Percentiles rank a stretch among this genome's conserved stretches.
phyloP scores from a whole-genome alignment of 257 asterid species.

The Buddleja alternifolia region DNA sequence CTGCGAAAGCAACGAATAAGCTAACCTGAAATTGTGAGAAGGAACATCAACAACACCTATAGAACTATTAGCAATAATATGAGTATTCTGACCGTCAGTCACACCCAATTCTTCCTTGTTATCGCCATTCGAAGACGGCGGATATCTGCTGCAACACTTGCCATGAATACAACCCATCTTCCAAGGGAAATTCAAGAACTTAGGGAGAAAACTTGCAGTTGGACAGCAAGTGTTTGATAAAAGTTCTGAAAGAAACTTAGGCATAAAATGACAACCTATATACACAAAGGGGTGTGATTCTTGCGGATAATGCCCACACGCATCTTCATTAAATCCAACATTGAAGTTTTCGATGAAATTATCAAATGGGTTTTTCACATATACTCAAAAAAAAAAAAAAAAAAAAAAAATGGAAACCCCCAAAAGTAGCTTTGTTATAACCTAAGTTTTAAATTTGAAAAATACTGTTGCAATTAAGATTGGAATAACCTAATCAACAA shows the following conservation, averaged over 20 bases:
- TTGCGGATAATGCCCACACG: slow-evolving; percentile 31
- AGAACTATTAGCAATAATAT: slow-evolving; percentile 43
- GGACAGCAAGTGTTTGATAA: slow-evolving; percentile 50
- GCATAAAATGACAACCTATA: slow-evolving; percentile 34
- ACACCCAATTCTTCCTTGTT: slow-evolving; percentile 49
- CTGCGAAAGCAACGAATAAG: slow-evolving; percentile 68
- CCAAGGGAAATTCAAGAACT: slow-evolving; percentile 31
- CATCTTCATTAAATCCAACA: slow-evolving; percentile 43
- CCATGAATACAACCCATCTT: slow-evolving; percentile 88
- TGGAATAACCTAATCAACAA: slow-evolving; percentile 53
- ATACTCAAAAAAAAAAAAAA: slow-evolving; percentile 1
- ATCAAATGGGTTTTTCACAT: slow-evolving; percentile 32
- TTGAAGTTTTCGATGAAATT: slow-evolving; percentile 16
- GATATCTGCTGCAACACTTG: slow-evolving; percentile 72
- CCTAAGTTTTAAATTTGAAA: neutral
- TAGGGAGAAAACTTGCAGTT: slow-evolving; percentile 27
- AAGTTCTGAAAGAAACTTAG: slow-evolving; percentile 48
- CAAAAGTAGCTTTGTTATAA: slow-evolving; percentile 34
- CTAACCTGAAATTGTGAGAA: slow-evolving; percentile 65
- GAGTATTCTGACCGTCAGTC: slow-evolving; percentile 46
- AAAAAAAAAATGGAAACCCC: too few relatives aligned
- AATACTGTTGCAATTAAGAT: slow-evolving; percentile 30
- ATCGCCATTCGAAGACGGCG: slow-evolving; percentile 62
- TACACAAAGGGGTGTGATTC: slow-evolving; percentile 35
- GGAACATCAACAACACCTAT: slow-evolving; percentile 77